These are phyloP conservation scores for Barnettozyma wickerhamii DNA, from an alignment of 805 yeast species.

Conservation along the genomic window DNA sequence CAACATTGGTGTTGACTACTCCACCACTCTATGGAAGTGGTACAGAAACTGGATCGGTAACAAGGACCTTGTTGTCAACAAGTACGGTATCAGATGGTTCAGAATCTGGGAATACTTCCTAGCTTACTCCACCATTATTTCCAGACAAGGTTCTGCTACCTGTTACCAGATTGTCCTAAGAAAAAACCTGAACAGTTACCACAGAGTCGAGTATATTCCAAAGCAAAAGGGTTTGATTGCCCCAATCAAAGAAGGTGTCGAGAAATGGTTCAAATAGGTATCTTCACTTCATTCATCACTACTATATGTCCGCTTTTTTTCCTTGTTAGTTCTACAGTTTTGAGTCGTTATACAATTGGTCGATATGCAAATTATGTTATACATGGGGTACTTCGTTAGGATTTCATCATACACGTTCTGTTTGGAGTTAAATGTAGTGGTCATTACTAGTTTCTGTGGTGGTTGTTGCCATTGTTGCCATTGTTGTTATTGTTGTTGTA, in stretches of 20 bases:
- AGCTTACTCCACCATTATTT: slow-evolving; percentile 74
- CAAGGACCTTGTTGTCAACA: slow-evolving; percentile 67
- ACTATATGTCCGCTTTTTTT: no score
- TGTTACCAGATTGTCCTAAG: slow-evolving; percentile 88
- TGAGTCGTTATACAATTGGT: no score
- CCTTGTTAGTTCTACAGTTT: not conserved
- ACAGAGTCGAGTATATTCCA: slow-evolving; percentile 78
- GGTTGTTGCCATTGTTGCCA: not conserved
- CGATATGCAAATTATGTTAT: no score
- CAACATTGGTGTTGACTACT: slow-evolving; percentile 89
- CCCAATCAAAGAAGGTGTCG: slow-evolving; percentile 48
- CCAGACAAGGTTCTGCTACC: slow-evolving; percentile 92
- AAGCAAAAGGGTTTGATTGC: slow-evolving; percentile 67
- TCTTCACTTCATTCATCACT: no score
- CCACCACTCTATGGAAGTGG: slow-evolving; percentile 91
- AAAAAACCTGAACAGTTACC: slow-evolving; percentile 82
- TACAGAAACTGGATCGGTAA: slow-evolving; percentile 90
- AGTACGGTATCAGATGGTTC: slow-evolving; percentile 87
- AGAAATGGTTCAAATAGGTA: slow-evolving; percentile 53
- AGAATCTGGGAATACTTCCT: slow-evolving; percentile 92
- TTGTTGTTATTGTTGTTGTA: not conserved
- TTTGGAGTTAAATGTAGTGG: no score
- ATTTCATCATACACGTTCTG: no score
- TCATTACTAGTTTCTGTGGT: slow-evolving; percentile 2
- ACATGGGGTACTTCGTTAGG: no score